Evolutionary conservation across 179 eudicot species (phyloP).

Genomic region (Corrigiola litoralis): DNA sequence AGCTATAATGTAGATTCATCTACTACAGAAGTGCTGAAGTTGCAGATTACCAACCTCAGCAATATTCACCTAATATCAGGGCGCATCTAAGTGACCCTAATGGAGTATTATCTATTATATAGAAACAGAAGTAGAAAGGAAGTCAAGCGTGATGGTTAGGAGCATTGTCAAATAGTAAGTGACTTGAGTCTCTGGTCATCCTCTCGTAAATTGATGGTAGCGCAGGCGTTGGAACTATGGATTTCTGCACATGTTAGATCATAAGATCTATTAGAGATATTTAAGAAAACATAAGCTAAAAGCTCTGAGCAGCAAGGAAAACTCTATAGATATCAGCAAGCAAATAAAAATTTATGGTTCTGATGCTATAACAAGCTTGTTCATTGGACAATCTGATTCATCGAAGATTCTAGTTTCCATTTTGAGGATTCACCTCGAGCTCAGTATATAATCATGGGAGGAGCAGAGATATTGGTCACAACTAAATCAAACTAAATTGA

Average conservation of each 20-base stretch:
- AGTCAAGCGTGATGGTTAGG: constrained; percentile 22
- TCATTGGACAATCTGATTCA: too few species aligned
- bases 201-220: constrained; percentile 23
- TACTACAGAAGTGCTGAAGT: constrained; percentile 30
- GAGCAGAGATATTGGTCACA: too few species aligned
- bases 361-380: too few species aligned
- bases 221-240: constrained; percentile 11
- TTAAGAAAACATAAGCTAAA: too few species aligned
- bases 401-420: too few species aligned
- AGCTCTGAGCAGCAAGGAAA: too few species aligned
- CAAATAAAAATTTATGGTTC: too few species aligned
- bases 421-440: too few species aligned
- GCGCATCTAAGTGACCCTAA: constrained; percentile 15
- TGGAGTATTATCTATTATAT: constrained; percentile 5
- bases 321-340: too few species aligned
- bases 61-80: constrained; percentile 12
- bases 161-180: constrained; percentile 24
- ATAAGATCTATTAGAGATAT: neutral
- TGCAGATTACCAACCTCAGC: constrained; percentile 18
- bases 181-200: constrained; percentile 22
- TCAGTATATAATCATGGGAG: too few species aligned
- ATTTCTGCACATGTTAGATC: constrained; percentile 15
- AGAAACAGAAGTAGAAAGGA: neutral
- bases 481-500: too few species aligned
- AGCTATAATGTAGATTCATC: constrained; percentile 12